phyloP scores from a whole-genome alignment of 305 asterid species.

The Vinca major region DNA sequence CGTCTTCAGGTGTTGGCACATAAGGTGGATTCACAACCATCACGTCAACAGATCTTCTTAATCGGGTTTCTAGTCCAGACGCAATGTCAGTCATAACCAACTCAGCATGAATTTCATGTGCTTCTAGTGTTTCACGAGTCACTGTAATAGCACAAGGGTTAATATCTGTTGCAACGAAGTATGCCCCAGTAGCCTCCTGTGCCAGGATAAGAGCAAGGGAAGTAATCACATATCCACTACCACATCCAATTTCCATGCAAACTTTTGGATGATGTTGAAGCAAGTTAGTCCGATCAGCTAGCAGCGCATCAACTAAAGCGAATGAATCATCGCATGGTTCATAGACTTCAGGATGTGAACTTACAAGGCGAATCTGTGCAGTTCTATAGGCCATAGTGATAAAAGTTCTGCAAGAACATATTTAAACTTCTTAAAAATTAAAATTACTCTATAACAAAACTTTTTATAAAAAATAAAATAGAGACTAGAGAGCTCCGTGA shows the following conservation, averaged over 20 bases:
- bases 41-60: slow-evolving; percentile 55
- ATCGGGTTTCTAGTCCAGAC: slow-evolving; percentile 46
- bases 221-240: slow-evolving; percentile 75
- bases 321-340: slow-evolving; percentile 89
- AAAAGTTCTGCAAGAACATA: slow-evolving; percentile 4
- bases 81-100: slow-evolving; percentile 58
- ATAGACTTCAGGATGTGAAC: slow-evolving; percentile 80
- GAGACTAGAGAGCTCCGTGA: neutral
- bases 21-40: slow-evolving; percentile 88
- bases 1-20: slow-evolving; percentile 81
- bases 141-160: slow-evolving; percentile 39
- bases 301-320: slow-evolving; percentile 67
- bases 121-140: slow-evolving; percentile 50
- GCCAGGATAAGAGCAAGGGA: slow-evolving; percentile 63
- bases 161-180: slow-evolving; percentile 17
- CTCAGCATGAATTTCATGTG: slow-evolving; percentile 60
- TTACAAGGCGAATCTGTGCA: slow-evolving; percentile 56
- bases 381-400: slow-evolving; percentile 38
- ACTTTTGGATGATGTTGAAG: slow-evolving; percentile 46
- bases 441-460: neutral
- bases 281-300: slow-evolving; percentile 58
- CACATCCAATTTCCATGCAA: slow-evolving; percentile 79
- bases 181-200: slow-evolving; percentile 6
- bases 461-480: neutral
- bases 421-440: neutral